A percentile compares a stretch with the other conserved stretches of the same genome.
These are phyloP conservation scores for Phytophthora melonis DNA, from an alignment of 352 stramenopile species.

Conservation along the genomic window DNA sequence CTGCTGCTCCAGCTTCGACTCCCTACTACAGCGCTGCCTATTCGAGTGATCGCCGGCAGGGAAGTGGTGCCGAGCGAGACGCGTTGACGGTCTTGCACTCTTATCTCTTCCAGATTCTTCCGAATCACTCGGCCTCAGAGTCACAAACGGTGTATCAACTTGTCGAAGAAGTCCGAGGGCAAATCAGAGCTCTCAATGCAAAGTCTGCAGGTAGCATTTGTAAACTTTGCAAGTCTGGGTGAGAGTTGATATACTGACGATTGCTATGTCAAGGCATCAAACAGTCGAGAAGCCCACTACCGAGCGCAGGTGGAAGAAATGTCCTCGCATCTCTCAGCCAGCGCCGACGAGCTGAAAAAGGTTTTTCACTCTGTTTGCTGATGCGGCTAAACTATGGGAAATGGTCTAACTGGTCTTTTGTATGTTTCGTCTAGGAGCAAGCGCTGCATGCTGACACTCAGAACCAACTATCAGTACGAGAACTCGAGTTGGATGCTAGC, in stretches of 20 bases:
- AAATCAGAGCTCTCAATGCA: conserved; percentile 37
- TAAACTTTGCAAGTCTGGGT: background rate
- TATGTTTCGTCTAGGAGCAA: conserved; percentile 37
- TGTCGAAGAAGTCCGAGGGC: conserved; percentile 35
- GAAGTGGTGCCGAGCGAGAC: conserved; percentile 28
- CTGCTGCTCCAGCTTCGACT: conserved; percentile 7
- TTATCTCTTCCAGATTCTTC: conserved; percentile 37
- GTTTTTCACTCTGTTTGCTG: conserved; percentile 6
- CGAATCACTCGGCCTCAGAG: conserved; percentile 26
- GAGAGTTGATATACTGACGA: conserved; percentile 2
- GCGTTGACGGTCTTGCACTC: conserved; percentile 36
- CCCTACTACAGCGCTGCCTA: conserved; percentile 21
- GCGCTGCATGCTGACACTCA: conserved; percentile 13
- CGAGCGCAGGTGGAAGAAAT: conserved; percentile 33
- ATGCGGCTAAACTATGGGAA: background rate
- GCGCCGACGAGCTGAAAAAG: conserved; percentile 37
- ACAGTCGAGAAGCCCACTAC: conserved; percentile 33
- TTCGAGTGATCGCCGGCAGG: conserved; percentile 10
- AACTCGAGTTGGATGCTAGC: conserved; percentile 49
- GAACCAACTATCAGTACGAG: conserved; percentile 42
- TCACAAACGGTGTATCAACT: conserved; percentile 43
- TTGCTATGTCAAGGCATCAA: conserved; percentile 17
- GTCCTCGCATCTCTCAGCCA: conserved; percentile 22
- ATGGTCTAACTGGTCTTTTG: conserved; percentile 1
- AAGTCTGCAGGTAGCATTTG: conserved; percentile 37